Evolutionary conservation across 2,329 filamentous ascomycete genomes (phyloP).

Genomic region (Alternaria metachromatica): DNA sequence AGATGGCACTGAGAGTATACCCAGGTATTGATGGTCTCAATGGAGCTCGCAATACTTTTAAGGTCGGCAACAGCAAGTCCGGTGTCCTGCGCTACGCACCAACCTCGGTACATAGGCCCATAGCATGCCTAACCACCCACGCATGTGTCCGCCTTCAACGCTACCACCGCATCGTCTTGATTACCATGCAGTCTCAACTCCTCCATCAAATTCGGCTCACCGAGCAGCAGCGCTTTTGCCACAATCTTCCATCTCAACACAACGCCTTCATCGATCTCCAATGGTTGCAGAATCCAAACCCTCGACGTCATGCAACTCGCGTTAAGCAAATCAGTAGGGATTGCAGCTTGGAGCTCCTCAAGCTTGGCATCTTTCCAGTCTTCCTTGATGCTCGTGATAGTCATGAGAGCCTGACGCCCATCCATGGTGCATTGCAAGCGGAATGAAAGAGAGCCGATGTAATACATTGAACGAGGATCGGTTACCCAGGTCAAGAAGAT

Average conservation of each 20-base stretch:
- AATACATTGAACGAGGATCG: constrained; percentile 22
- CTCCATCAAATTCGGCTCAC: constrained; percentile 16
- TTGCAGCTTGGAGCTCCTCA: constrained; percentile 12
- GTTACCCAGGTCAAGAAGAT: constrained; percentile 26
- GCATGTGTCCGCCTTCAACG: not conserved
- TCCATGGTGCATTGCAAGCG: constrained; percentile 6
- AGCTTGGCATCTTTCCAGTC: constrained; percentile 3
- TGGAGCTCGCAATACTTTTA: not conserved
- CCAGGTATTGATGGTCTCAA: not conserved
- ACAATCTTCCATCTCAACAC: constrained; percentile 14
- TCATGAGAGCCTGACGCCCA: constrained; percentile 4
- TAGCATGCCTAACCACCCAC: not conserved
- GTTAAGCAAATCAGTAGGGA: constrained; percentile 16
- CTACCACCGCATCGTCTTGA: constrained; percentile 4
- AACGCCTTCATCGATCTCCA: not conserved
- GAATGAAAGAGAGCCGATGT: constrained; percentile 5
- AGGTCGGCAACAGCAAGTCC: not conserved
- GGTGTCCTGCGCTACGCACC: not conserved
- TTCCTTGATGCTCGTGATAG: constrained; percentile 6
- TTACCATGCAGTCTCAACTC: not conserved
- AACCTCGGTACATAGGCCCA: not conserved
- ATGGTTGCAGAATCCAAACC: constrained; percentile 17
- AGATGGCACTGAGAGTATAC: not conserved
- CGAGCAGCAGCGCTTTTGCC: constrained; percentile 21
- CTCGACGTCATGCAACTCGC: constrained; percentile 14